Percentiles rank a stretch among this genome's conserved stretches.
phyloP scores from a whole-genome alignment of 106 monocot genomes.

The Dioscorea dumetorum region DNA sequence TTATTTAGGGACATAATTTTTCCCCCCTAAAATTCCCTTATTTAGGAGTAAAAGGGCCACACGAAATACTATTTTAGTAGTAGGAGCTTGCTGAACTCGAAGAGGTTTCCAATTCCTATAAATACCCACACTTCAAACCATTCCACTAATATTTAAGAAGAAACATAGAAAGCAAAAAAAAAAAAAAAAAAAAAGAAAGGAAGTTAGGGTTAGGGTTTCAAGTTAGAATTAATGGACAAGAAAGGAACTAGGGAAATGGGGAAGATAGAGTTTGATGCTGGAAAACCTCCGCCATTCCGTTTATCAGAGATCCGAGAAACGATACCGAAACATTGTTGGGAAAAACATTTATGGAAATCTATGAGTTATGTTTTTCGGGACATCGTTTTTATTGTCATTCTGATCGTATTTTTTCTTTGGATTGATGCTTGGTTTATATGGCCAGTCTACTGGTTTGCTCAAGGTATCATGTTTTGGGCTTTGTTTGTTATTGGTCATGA shows the following conservation, averaged over 20 bases:
- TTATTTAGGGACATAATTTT: no score
- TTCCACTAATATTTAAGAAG: no score
- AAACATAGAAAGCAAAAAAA: no score
- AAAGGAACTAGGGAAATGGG: background rate
- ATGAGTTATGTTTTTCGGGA: conserved; percentile 25
- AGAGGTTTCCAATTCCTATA: no score
- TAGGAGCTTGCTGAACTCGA: no score
- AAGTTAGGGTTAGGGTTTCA: background rate
- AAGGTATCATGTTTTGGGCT: conserved; percentile 45
- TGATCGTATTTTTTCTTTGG: conserved; percentile 15
- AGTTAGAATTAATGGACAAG: background rate
- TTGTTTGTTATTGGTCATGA: conserved; percentile 36
- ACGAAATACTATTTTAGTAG: no score
- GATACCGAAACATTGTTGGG: conserved; percentile 49
- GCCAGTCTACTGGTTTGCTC: conserved; percentile 29
- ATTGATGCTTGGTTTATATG: conserved; percentile 20
- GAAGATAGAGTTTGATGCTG: conserved; percentile 11
- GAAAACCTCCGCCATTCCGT: conserved; percentile 24
- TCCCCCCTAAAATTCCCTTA: no score
- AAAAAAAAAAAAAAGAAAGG: no score
- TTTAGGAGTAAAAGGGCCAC: no score
- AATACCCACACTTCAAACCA: no score
- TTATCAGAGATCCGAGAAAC: conserved; percentile 35
- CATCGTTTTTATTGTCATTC: conserved; percentile 7
- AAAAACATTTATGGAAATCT: conserved; percentile 25